A percentile compares a stretch with the other conserved stretches of the same genome.
phyloP scores from a whole-genome alignment of 2,329 filamentous ascomycete species.

The Penicillium sp. region DNA sequence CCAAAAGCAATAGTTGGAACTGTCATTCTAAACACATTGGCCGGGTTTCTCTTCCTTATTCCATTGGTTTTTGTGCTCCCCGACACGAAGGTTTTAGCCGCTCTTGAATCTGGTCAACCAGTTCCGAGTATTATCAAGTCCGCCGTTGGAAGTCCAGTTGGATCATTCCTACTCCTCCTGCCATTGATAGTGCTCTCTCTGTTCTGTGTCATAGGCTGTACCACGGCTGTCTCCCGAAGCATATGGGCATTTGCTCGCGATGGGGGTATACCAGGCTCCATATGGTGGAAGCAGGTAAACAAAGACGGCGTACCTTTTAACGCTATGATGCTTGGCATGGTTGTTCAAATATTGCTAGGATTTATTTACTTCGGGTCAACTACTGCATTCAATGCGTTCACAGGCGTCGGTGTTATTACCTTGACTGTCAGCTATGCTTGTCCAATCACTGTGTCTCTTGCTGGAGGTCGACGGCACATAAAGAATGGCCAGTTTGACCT shows the following conservation, averaged over 20 bases:
- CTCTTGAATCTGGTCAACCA: slow-evolving; percentile 67
- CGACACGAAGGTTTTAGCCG: slow-evolving; percentile 60
- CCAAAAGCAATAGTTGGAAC: slow-evolving; percentile 68
- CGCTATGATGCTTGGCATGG: slow-evolving; percentile 65
- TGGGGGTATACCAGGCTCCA: slow-evolving; percentile 67
- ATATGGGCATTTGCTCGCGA: slow-evolving; percentile 73
- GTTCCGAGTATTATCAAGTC: slow-evolving; percentile 72
- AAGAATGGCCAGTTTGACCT: slow-evolving; percentile 46
- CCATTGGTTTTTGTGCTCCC: slow-evolving; percentile 74
- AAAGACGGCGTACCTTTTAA: slow-evolving; percentile 64
- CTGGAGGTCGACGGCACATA: slow-evolving; percentile 57
- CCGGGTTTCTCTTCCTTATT: slow-evolving; percentile 65
- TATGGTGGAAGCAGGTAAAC: slow-evolving; percentile 64
- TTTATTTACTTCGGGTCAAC: slow-evolving; percentile 74
- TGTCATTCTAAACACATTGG: slow-evolving; percentile 63
- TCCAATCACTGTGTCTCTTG: slow-evolving; percentile 63
- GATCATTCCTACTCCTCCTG: slow-evolving; percentile 71
- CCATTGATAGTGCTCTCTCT: slow-evolving; percentile 68
- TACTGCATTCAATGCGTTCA: slow-evolving; percentile 75
- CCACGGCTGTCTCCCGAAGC: slow-evolving; percentile 70
- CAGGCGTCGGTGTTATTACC: slow-evolving; percentile 73
- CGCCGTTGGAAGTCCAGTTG: slow-evolving; percentile 66
- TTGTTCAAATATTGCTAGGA: slow-evolving; percentile 67
- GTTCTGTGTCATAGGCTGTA: slow-evolving; percentile 68
- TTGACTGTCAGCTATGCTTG: slow-evolving; percentile 67